A percentile compares a stretch with the other conserved stretches of the same genome.
Conservation (phyloP, 345 rosid species). For the Bruguiera parviflora region DNA sequence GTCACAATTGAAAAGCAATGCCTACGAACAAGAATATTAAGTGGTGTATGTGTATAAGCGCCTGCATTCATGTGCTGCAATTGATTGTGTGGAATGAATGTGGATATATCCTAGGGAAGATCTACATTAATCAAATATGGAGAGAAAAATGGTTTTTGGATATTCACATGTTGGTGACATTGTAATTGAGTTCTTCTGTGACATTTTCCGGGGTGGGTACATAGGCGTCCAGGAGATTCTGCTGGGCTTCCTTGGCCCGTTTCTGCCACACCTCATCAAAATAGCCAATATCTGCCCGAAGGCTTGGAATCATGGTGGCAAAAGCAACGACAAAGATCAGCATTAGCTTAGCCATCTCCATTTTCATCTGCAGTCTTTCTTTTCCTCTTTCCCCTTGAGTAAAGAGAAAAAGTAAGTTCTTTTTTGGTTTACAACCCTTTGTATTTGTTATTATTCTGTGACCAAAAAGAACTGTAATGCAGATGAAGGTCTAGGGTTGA, state of each 20-base stretch:
- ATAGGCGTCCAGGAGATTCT: constrained; percentile 26
- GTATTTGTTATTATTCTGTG: not conserved
- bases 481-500: not conserved
- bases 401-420: not conserved
- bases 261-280: constrained; percentile 41
- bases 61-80: too few relatives aligned
- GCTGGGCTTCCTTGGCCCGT: constrained; percentile 29
- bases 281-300: constrained; percentile 22
- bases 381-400: not conserved
- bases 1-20: too few relatives aligned
- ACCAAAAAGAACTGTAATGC: not conserved
- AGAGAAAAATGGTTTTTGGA: not conserved
- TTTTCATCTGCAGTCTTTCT: not conserved
- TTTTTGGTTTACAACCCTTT: not conserved
- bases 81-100: too few relatives aligned
- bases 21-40: too few relatives aligned
- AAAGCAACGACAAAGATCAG: constrained; percentile 12
- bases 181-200: constrained; percentile 18
- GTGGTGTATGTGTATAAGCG: too few relatives aligned
- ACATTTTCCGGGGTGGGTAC: constrained; percentile 30
- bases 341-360: not conserved
- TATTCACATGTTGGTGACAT: constrained; percentile 26
- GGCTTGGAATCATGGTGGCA: constrained; percentile 4
- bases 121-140: not conserved
- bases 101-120: not conserved